A percentile compares a stretch with the other conserved stretches of the same genome.
phyloP scores from a whole-genome alignment of 2,329 filamentous ascomycete genomes.

The Gaeumannomyces sp. region DNA sequence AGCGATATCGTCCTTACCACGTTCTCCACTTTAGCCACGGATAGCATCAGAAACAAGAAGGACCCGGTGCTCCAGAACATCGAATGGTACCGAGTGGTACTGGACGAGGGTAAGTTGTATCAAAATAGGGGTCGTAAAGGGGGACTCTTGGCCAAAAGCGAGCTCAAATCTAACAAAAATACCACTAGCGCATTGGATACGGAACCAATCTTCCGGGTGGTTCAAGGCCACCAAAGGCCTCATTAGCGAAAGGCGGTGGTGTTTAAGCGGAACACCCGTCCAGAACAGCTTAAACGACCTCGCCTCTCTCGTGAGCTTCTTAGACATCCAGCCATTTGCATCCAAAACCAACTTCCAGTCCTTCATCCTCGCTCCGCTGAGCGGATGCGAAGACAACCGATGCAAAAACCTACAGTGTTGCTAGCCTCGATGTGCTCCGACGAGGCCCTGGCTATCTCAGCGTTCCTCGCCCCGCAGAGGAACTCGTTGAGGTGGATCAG shows the following conservation, averaged over 20 bases:
- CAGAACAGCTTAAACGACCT: slow-evolving; percentile 48
- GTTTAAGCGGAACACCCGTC: slow-evolving; percentile 46
- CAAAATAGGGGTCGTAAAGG: no score
- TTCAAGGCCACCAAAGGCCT: slow-evolving; percentile 1
- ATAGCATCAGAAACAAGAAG: not conserved
- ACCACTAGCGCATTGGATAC: slow-evolving; percentile 1
- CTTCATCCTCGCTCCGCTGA: slow-evolving; percentile 35
- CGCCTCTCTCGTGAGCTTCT: slow-evolving; percentile 42
- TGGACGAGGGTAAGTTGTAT: not conserved
- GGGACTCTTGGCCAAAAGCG: no score
- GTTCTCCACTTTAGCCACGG: not conserved
- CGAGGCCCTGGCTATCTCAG: slow-evolving; percentile 34
- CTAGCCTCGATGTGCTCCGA: slow-evolving; percentile 34
- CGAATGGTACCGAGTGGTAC: not conserved
- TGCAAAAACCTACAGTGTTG: slow-evolving; percentile 27
- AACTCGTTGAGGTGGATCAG: slow-evolving; percentile 26
- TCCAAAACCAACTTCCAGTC: slow-evolving; percentile 34
- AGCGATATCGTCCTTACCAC: not conserved
- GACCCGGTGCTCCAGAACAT: not conserved
- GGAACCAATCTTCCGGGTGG: not conserved
- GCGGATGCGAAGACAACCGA: slow-evolving; percentile 16
- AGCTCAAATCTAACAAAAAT: no score
- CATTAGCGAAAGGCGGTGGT: slow-evolving; percentile 34
- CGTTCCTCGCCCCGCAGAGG: slow-evolving; percentile 25
- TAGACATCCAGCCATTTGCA: slow-evolving; percentile 36